Evolutionary conservation across 352 stramenopile genomes (phyloP).

Genomic region (Globisporangium canariense): DNA sequence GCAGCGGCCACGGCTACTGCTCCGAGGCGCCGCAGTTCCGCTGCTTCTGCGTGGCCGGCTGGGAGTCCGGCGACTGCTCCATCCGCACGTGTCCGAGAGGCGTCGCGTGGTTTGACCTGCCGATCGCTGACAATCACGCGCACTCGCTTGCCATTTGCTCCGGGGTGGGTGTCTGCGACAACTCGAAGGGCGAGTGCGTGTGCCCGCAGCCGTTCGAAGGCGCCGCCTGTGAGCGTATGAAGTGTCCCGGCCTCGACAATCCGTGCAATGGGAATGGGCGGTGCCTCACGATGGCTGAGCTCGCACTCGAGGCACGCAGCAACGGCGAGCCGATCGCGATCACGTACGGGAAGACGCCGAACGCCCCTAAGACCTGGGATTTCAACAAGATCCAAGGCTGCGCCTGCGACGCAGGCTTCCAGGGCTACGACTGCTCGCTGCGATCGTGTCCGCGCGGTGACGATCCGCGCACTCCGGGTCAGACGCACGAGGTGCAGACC

Average conservation of each 20-base stretch:
- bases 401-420: conserved; percentile 80
- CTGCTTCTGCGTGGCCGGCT: conserved; percentile 61
- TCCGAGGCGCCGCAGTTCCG: conserved; percentile 60
- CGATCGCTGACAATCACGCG: conserved; percentile 44
- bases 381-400: conserved; percentile 87
- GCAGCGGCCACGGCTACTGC: conserved; percentile 77
- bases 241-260: conserved; percentile 52
- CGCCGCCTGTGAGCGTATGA: conserved; percentile 65
- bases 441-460: conserved; percentile 61
- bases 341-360: conserved; percentile 67
- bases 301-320: conserved; percentile 41
- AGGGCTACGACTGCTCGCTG: conserved; percentile 81
- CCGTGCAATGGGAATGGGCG: conserved; percentile 62
- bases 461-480: conserved; percentile 59
- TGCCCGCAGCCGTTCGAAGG: conserved; percentile 65
- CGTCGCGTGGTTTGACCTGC: conserved; percentile 71
- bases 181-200: conserved; percentile 52
- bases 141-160: conserved; percentile 59
- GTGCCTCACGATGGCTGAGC: conserved; percentile 64
- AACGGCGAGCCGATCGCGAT: conserved; percentile 52
- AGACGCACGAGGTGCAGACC: conserved; percentile 61
- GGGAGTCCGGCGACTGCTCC: conserved; percentile 66
- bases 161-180: conserved; percentile 64
- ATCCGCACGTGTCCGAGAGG: conserved; percentile 58
- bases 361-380: conserved; percentile 80